Base-by-base conservation (phyloP, 2,329 filamentous ascomycete species). In the Talaromyces sp. region DNA sequence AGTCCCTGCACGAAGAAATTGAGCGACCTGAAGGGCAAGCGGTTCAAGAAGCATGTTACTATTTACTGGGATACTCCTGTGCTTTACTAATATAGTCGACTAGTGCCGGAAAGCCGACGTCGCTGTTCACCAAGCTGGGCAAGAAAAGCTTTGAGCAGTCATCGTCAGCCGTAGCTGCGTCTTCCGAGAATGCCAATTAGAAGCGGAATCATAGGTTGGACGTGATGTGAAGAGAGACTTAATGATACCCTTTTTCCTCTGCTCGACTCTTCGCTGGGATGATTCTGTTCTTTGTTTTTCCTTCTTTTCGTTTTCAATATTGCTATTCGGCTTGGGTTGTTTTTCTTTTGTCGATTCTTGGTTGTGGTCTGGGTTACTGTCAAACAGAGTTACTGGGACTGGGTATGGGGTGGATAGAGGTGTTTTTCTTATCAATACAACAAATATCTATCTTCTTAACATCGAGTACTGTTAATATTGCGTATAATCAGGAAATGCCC, bases 1-100 rank as follows among this genome's bases (percentile, higher is more conserved):
- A 80, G 77, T 56, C 79, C 79, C 3, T 79, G 78, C 61, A 79
- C 78, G 29, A 79, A 79, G 72, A 81, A 81, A 58, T 59, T 81
- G 67, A 79, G 74, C 56, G 75, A 80, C 60, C 68, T 80, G 58
- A 81, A 81, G 72, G 75, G 76, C 41, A 80, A 80, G 73, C 73
- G 77, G 27, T 79, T 80, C 60, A 77, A 77, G 67, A 79, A 76
- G 77, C 79, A 70, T 55, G 70, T 67, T 8, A 3, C 38, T n/a
- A 0, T 5, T 53, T 19, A n/a, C 6, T 10, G n/a, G n/a, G 26
- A 48, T 3, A 38, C 9, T 3, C 46, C 0, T 1, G 32, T 56
- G 12, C 9, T 31, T 58, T 43, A 61, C 56, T 21, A 57, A 35
- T 43, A 2, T 53, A 50, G 6, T 59, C 7, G 46, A 41, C 46